Evolutionary conservation across 768 basidiomycete species (phyloP).

Genomic region (Suillus americanus): DNA sequence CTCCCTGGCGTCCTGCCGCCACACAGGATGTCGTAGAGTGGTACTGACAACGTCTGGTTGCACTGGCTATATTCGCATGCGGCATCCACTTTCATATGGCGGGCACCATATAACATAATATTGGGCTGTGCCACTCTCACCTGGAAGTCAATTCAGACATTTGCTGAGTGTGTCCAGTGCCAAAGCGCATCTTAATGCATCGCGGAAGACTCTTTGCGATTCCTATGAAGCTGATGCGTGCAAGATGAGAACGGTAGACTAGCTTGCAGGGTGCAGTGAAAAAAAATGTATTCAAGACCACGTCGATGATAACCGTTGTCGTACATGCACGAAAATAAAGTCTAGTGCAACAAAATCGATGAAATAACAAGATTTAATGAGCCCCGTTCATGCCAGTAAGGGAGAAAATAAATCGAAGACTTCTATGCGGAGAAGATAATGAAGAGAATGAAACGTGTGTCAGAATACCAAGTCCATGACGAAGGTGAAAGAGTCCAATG

Average conservation of each 20-base stretch:
- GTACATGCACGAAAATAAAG: neutral
- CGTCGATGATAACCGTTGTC: neutral
- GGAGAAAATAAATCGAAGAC: neutral
- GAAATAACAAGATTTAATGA: neutral
- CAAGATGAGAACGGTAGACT: conserved; percentile 27
- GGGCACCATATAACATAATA: neutral
- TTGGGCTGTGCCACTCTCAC: neutral
- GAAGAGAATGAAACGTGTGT: neutral
- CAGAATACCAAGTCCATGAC: neutral
- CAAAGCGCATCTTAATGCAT: conserved; percentile 28
- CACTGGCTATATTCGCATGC: conserved; percentile 13
- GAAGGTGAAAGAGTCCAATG: neutral
- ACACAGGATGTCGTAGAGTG: conserved; percentile 9
- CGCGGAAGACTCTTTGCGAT: conserved; percentile 33
- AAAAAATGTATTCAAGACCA: neutral
- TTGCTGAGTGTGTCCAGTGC: conserved; percentile 28
- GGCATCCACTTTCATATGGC: conserved; percentile 11
- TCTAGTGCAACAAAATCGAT: neutral
- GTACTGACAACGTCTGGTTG: conserved; percentile 10
- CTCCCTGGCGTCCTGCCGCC: conserved; percentile 14
- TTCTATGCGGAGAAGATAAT: neutral
- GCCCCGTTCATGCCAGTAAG: neutral
- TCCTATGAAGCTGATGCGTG: conserved; percentile 35
- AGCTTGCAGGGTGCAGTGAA: conserved; percentile 22
- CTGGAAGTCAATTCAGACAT: conserved; percentile 10